Base-by-base conservation (phyloP, 225 moss, liverwort and hornwort species). In the Pleurozium schreberi region DNA sequence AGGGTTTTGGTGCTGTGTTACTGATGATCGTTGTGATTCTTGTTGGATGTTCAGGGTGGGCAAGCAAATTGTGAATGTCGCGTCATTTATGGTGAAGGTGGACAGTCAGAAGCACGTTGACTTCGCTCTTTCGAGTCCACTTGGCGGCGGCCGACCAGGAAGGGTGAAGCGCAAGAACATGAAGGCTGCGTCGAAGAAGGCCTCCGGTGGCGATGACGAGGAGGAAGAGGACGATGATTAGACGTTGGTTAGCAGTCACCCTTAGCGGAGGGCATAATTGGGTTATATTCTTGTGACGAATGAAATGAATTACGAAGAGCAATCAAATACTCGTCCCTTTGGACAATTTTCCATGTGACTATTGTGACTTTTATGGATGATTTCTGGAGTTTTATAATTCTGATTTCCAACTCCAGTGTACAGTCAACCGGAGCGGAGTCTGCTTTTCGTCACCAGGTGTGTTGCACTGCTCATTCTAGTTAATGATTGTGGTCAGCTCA, bases 161-260 rank as follows among this genome's bases (percentile, higher is more conserved):
- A 91, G 97, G 81, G 97, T 97, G 92, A 97, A 96, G 93, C 94
- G 95, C 50, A 97, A 91, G 90, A 97, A 97, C 88, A 83, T 90
- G 91, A 97, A 97, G 94, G 94, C 95, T 49, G 96, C 97, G 19
- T 95, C 97, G 6, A 97, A 97, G 96, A 97, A 97, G 92, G 97
- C 97, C 30, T 91, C 97, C 2, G 97, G 95, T 57, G 97, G 96
- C 40, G 96, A 96, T 85, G 95, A 92, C 47, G 95, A 97, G 85
- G 97, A 97, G 89, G 96, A 97, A 82, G 97, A 96, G 80, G 96
- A 97, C 53, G 97, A 96, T 38, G 94, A 94, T 64, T 94, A 94
- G 91, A 84, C 59, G 2, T 42, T 42, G 58, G 18, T 40, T 58
- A 40, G 58, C 28, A 80, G 28, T 40, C 80, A 40, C 42, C 30